Percentiles rank a stretch among this genome's conserved stretches.
phyloP scores from a whole-genome alignment of 306 rosid genomes.

The Lathyrus aphaca region DNA sequence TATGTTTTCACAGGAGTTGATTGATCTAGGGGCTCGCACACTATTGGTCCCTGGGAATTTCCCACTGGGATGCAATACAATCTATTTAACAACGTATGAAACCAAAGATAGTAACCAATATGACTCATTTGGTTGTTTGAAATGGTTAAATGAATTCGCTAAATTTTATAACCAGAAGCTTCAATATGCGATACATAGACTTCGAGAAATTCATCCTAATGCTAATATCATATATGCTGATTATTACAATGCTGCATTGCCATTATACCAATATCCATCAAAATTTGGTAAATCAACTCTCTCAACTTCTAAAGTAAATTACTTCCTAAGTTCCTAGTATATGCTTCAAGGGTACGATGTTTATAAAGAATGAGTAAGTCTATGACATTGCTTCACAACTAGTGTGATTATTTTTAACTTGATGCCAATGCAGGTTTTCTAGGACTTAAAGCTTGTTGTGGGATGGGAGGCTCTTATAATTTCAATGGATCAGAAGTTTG shows the following conservation, averaged over 20 bases:
- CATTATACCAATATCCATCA: constrained; percentile 39
- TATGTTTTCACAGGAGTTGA: constrained; percentile 45
- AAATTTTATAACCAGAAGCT: constrained; percentile 52
- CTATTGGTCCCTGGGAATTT: constrained; percentile 57
- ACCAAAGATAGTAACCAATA: constrained; percentile 39
- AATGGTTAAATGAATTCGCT: constrained; percentile 49
- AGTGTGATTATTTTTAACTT: background rate
- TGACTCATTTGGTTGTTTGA: constrained; percentile 52
- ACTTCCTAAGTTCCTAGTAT: background rate
- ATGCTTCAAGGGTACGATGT: too few relatives aligned
- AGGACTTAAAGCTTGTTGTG: constrained; percentile 43
- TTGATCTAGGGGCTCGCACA: constrained; percentile 52
- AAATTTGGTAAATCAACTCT: constrained; percentile 41
- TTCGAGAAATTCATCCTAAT: constrained; percentile 40
- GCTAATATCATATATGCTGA: constrained; percentile 52
- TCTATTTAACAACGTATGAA: constrained; percentile 38
- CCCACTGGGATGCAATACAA: constrained; percentile 46
- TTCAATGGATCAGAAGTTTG: constrained; percentile 25
- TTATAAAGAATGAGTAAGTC: background rate
- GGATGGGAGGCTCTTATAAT: constrained; percentile 42
- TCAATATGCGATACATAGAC: constrained; percentile 34
- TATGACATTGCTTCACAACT: background rate
- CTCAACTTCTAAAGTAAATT: background rate
- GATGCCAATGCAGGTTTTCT: constrained; percentile 43
- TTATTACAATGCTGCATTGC: constrained; percentile 47